phyloP scores from a whole-genome alignment of 2,329 filamentous ascomycete species.

The Dothiorella sarmentorum region DNA sequence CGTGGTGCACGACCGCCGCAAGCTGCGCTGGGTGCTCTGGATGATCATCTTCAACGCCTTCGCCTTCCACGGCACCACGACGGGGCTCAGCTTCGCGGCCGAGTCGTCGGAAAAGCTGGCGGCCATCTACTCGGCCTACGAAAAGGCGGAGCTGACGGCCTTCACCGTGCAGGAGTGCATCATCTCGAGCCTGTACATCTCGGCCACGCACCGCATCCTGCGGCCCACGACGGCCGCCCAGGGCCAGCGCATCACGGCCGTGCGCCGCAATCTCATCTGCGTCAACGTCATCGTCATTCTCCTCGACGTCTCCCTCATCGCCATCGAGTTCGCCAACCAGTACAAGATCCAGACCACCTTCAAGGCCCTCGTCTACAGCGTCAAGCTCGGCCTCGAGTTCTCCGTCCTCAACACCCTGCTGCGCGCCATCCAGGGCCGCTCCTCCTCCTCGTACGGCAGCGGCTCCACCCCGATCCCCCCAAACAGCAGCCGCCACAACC shows the following conservation, averaged over 20 bases:
- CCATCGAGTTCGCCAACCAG: slow-evolving; percentile 13
- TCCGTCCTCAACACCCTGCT: slow-evolving; percentile 3
- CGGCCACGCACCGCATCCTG: neutral
- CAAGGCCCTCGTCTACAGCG: slow-evolving; percentile 1
- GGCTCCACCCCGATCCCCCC: neutral
- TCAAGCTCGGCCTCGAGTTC: slow-evolving; percentile 6
- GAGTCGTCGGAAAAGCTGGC: slow-evolving; percentile 39
- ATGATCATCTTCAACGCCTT: slow-evolving; percentile 59
- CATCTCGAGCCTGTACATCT: slow-evolving; percentile 21
- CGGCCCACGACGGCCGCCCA: neutral
- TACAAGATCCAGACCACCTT: slow-evolving; percentile 3
- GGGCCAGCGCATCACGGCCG: slow-evolving; percentile 26
- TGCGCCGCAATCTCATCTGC: slow-evolving; percentile 31
- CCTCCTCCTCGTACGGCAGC: neutral
- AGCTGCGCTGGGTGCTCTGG: slow-evolving; percentile 49
- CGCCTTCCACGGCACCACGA: slow-evolving; percentile 53
- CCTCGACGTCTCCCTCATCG: slow-evolving; percentile 36
- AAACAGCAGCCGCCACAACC: too few species aligned
- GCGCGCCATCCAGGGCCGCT: neutral
- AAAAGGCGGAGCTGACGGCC: slow-evolving; percentile 44
- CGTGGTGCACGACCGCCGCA: slow-evolving; percentile 50
- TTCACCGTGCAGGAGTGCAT: slow-evolving; percentile 42
- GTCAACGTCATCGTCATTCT: slow-evolving; percentile 39
- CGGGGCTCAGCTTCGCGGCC: slow-evolving; percentile 54
- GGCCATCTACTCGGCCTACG: slow-evolving; percentile 40